Base-by-base conservation (phyloP, 495 filamentous ascomycete genomes). In the Neurospora sp. region DNA sequence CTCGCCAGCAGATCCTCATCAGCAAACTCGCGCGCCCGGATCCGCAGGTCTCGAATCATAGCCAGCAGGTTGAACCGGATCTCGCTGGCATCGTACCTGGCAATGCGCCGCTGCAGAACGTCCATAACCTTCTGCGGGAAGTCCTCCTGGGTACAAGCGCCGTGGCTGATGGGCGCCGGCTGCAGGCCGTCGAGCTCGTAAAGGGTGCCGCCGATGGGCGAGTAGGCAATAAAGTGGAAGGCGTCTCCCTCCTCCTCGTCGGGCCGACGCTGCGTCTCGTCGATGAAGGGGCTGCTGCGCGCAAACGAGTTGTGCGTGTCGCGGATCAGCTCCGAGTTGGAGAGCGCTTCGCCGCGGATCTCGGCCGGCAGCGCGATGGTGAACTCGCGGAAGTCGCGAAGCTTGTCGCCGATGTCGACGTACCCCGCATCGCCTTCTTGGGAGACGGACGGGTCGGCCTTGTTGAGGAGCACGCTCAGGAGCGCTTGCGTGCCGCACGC, bases 191-290 rank as follows among this genome's bases (percentile, higher is more conserved):
- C 96, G 69, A 99, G 86, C 83, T 99, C 96, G 85, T 97, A 99
- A 70, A 99, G 85, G 3, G 82, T 87, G 70, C 90, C 89, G 80
- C 92, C 87, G 48, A 97, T 85, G 40, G 91, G 86, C 66, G 93
- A 95, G 81, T 99, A 99, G 22, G 95, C 96, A 78, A 98, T 93
- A 83, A 99, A 99, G 81, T 99, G 96, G 82, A 96, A 99, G 20
- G 95, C 92, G 77, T 99, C 96, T 77, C 93, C 92, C 3, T 86
- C 79, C 37, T 81, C 84, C 48, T 86, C 87, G 70, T 87, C 85
- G 8, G 88, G 85, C 12, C 84, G 82, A 1, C 90, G 89, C 71
- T 88, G 87, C 73, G 91, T 93, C 84, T 98, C 95, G 79, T 98
- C 94, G 14, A 92, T 89, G 79, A 99, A 99, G 12, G 96, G 96